Percentiles rank a stretch among this genome's conserved stretches.
These are phyloP conservation scores for Sphaerulina musiva DNA, from an alignment of 2,329 filamentous ascomycete genomes.

Conservation along the genomic window DNA sequence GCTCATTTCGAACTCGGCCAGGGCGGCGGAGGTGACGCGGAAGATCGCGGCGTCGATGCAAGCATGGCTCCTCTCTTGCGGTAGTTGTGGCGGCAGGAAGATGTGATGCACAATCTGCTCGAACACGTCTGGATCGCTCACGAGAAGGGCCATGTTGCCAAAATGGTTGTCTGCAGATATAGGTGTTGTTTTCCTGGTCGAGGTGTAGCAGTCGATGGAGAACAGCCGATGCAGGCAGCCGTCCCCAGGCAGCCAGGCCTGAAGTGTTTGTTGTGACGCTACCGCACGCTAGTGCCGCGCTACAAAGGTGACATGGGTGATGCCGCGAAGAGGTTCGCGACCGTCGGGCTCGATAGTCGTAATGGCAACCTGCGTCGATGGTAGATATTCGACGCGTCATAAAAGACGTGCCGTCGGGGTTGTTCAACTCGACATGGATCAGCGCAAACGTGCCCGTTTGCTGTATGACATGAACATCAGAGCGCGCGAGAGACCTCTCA, in stretches of 20 bases:
- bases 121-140: constrained; percentile 8
- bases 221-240: background rate
- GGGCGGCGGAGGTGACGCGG: background rate
- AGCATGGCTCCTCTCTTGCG: constrained; percentile 7
- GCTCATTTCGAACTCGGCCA: background rate
- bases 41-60: constrained; percentile 6
- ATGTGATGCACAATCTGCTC: constrained; percentile 36
- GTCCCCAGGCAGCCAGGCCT: background rate
- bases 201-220: background rate
- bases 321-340: background rate
- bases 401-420: background rate
- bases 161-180: background rate
- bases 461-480: background rate
- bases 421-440: background rate
- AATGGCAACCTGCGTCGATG: background rate
- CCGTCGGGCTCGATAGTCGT: background rate
- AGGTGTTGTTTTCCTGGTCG: background rate
- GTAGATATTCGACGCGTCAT: background rate
- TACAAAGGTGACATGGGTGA: background rate
- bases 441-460: background rate
- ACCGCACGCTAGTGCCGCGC: background rate
- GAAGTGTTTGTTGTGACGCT: background rate
- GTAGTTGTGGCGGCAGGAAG: constrained; percentile 36
- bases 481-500: no score
- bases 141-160: constrained; percentile 3